A percentile compares a stretch with the other conserved stretches of the same genome.
These are phyloP conservation scores for Mycena belliarum DNA, from an alignment of 768 basidiomycete species.

Conservation along the genomic window DNA sequence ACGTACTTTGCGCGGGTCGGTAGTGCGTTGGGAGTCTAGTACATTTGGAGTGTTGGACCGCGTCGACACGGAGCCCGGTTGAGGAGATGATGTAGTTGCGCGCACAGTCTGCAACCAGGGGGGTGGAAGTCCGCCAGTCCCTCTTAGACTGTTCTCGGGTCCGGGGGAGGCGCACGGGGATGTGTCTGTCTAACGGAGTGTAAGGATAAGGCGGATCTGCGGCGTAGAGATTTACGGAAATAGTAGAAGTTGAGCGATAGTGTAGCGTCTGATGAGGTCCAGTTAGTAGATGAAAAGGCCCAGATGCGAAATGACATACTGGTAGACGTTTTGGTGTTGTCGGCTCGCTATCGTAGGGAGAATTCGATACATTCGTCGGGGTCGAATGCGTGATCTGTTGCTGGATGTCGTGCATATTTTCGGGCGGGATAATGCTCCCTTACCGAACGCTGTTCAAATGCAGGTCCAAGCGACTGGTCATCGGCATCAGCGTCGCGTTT, in stretches of 20 bases:
- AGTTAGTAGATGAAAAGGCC: neutral
- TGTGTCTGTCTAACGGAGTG: neutral
- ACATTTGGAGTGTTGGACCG: neutral
- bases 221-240: neutral
- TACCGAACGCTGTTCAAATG: neutral
- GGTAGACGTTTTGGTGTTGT: neutral
- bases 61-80: neutral
- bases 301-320: neutral
- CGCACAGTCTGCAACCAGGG: neutral
- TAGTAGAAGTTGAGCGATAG: neutral
- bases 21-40: neutral
- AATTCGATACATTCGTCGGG: neutral
- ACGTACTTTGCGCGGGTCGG: slow-evolving; percentile 3
- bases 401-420: too few relatives aligned
- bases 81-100: neutral
- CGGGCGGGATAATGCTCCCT: too few relatives aligned
- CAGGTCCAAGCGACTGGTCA: neutral
- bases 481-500: neutral
- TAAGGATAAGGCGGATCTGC: neutral
- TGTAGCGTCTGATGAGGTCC: neutral
- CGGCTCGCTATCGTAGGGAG: neutral
- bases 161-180: neutral
- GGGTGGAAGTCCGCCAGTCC: neutral
- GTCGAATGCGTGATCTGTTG: neutral
- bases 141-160: neutral